Base-by-base conservation (phyloP, 352 stramenopile genomes). In the Discostella stelligera region DNA sequence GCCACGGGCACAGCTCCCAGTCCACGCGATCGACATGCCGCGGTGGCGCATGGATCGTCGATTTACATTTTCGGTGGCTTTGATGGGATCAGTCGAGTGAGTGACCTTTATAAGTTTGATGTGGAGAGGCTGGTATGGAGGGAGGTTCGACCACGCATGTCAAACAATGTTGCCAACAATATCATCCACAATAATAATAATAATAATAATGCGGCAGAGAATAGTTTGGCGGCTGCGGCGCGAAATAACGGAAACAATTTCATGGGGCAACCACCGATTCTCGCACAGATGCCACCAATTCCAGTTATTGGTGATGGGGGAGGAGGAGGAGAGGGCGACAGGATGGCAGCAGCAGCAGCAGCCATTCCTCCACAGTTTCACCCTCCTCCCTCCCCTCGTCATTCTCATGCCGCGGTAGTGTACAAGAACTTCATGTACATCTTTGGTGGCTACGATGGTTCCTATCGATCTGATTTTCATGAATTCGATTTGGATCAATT, bases 51-150 rank as follows among this genome's bases (percentile, higher is more conserved):
- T 86, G 94, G 94, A 49, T 94, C 96, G 69, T 94, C 90, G 50
- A 96, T 98, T 78, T 98, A 96, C 74, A 93, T 98, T 10, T 98
- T 98, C 91, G 97, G 91, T 37, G 95, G 95, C 39, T 98, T 98
- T 72, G 94, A 98, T 81, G 96, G 96, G 27, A 88, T 76, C 8
- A 96, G 91, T 39, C 89, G 96, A 41, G 94, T 98, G 30, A 96
- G 95, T 58, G 95, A 98, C 79, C 97, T 98, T 73, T 95, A 97
- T 78, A 89, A 95, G 56, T 98, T 97, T 82, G 96, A 97, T 83
- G 96, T 98, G 55, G 76, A 80, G 21, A 77, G 54, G 1, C 79
- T 90, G 66, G 70, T 73, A 37, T 94, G 89, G 89, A 81, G 71
- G 27, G 62, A 86, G 63, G 79, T 91, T 4, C 6, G 77, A 46